These are phyloP conservation scores for Panicum miliaceum DNA, from an alignment of 176 grass and related monocot species.

Conservation along the genomic window DNA sequence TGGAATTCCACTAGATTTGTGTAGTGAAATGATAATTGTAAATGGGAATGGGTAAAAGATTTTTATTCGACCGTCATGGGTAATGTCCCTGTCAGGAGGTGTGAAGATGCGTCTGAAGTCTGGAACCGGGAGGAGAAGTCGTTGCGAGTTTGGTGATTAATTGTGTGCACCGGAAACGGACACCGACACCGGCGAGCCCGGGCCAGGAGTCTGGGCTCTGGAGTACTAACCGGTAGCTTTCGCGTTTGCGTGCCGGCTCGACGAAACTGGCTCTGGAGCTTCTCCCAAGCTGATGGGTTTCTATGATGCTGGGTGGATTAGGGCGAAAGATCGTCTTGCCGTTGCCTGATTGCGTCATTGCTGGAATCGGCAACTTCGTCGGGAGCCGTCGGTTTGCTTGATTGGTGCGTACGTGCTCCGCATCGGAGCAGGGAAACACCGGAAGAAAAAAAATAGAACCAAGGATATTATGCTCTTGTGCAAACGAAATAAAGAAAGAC, in stretches of 20 bases:
- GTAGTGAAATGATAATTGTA: background rate
- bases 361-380: conserved; percentile 42
- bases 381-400: background rate
- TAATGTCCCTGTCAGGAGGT: conserved; percentile 18
- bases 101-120: conserved; percentile 7
- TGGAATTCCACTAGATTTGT: conserved; percentile 8
- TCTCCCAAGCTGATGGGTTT: conserved; percentile 4
- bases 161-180: background rate
- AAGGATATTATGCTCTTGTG: background rate
- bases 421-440: background rate
- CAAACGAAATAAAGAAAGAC: background rate
- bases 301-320: background rate
- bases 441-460: no score
- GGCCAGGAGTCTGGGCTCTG: background rate
- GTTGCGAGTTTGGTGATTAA: conserved; percentile 14
- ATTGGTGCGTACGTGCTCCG: background rate
- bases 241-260: conserved; percentile 23
- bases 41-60: background rate
- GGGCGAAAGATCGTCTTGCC: background rate
- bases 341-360: conserved; percentile 43
- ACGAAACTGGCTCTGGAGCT: conserved; percentile 12
- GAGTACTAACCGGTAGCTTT: conserved; percentile 33
- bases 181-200: background rate
- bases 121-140: conserved; percentile 14
- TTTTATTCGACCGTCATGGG: background rate